These are phyloP conservation scores for Tetracladium setigerum DNA, from an alignment of 495 filamentous ascomycete genomes.

Conservation along the genomic window DNA sequence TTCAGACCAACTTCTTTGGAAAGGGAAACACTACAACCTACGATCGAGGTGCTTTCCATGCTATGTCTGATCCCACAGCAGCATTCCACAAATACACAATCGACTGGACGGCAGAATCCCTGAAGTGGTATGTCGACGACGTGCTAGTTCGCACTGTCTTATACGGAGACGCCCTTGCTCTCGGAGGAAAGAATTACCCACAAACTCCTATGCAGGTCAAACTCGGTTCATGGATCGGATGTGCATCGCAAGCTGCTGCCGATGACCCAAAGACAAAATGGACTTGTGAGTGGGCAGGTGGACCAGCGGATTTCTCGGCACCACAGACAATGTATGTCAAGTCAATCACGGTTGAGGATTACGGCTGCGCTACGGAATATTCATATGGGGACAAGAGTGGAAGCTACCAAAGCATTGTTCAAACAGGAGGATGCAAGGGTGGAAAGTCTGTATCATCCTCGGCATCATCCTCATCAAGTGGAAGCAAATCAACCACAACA, in stretches of 20 bases:
- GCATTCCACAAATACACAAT: conserved; percentile 84
- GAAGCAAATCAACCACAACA: background rate
- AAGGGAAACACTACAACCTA: conserved; percentile 73
- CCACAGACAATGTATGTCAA: conserved; percentile 84
- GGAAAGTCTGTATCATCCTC: too few relatives aligned
- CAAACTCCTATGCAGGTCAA: conserved; percentile 87
- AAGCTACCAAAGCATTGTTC: conserved; percentile 67
- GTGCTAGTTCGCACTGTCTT: conserved; percentile 58
- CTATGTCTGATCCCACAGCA: conserved; percentile 54
- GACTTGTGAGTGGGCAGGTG: conserved; percentile 84
- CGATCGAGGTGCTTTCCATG: conserved; percentile 65
- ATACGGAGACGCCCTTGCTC: conserved; percentile 39
- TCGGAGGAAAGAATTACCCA: conserved; percentile 65
- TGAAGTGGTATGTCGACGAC: conserved; percentile 79
- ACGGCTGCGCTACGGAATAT: conserved; percentile 79
- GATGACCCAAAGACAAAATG: conserved; percentile 62
- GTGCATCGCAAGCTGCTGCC: conserved; percentile 40
- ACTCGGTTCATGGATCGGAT: conserved; percentile 65
- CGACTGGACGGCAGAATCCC: conserved; percentile 69
- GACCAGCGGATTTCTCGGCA: conserved; percentile 72
- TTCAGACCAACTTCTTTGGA: conserved; percentile 91
- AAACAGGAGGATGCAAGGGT: conserved; percentile 2
- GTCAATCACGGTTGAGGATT: conserved; percentile 71
- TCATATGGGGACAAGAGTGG: conserved; percentile 69
- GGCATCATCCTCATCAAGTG: background rate